Percentiles rank a stretch among this genome's conserved stretches.
Conservation (phyloP, 345 rosid genomes). For the Eucalyptus cladocalyx region DNA sequence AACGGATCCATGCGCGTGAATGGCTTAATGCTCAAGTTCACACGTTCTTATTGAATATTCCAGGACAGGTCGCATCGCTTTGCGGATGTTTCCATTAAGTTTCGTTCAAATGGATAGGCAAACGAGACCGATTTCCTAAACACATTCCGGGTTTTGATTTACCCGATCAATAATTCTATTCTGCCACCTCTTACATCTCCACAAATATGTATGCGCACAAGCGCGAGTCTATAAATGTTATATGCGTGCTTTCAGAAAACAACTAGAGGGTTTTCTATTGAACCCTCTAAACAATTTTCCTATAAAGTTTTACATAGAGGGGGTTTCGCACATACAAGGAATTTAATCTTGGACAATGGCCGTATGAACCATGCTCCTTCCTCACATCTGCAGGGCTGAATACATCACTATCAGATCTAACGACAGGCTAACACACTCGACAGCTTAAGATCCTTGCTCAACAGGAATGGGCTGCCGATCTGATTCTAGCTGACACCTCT, state of each 20-base stretch:
- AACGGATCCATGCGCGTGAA: not conserved
- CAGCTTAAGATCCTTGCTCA: not conserved
- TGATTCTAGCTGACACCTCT: conserved; percentile 1
- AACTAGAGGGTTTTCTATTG: not conserved
- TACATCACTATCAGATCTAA: not conserved
- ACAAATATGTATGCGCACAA: not conserved
- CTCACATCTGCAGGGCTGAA: not conserved
- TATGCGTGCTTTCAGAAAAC: not conserved
- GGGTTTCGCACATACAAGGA: not conserved
- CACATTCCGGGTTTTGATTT: not conserved
- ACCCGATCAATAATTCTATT: not conserved
- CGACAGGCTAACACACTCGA: not conserved
- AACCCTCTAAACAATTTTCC: not conserved
- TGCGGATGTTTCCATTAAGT: not conserved
- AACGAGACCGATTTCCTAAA: not conserved
- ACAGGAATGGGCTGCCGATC: conserved; percentile 1
- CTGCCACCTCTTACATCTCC: not conserved
- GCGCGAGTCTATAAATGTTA: not conserved
- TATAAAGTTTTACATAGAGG: not conserved
- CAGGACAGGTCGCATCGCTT: not conserved
- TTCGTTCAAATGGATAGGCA: not conserved
- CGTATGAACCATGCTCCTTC: not conserved
- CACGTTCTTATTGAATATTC: not conserved
- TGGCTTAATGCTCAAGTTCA: not conserved
- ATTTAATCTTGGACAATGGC: not conserved